These are phyloP conservation scores for Alnus glutinosa DNA, from an alignment of 306 rosid genomes.

Conservation along the genomic window DNA sequence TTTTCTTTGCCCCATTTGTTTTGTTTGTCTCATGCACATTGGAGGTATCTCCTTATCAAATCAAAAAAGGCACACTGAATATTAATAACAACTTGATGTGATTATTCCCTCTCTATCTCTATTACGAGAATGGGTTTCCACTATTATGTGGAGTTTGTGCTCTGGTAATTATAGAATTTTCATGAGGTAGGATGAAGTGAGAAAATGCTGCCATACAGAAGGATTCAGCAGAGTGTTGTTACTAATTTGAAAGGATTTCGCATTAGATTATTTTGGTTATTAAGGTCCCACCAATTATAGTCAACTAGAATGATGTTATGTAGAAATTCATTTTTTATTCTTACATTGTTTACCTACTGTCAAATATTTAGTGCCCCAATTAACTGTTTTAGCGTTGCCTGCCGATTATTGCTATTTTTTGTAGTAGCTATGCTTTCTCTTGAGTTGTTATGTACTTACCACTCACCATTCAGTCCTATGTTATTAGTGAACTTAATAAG, in stretches of 20 bases:
- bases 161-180: not conserved
- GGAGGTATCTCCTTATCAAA: not conserved
- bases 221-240: not conserved
- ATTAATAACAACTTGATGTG: no score
- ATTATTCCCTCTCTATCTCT: no score
- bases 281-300: not conserved
- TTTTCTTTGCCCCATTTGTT: not conserved
- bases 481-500: not conserved
- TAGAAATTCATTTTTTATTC: not conserved
- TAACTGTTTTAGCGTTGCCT: not conserved
- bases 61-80: not conserved
- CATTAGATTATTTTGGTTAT: not conserved
- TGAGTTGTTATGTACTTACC: not conserved
- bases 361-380: not conserved
- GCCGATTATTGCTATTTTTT: not conserved
- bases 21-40: not conserved
- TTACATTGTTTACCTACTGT: not conserved
- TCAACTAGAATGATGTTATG: not conserved
- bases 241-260: not conserved
- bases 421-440: not conserved
- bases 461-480: not conserved
- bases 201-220: not conserved
- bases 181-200: not conserved
- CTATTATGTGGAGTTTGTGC: not conserved
- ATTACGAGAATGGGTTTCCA: not conserved